Conservation (phyloP, 306 rosid species). For the Abrus precatorius region DNA sequence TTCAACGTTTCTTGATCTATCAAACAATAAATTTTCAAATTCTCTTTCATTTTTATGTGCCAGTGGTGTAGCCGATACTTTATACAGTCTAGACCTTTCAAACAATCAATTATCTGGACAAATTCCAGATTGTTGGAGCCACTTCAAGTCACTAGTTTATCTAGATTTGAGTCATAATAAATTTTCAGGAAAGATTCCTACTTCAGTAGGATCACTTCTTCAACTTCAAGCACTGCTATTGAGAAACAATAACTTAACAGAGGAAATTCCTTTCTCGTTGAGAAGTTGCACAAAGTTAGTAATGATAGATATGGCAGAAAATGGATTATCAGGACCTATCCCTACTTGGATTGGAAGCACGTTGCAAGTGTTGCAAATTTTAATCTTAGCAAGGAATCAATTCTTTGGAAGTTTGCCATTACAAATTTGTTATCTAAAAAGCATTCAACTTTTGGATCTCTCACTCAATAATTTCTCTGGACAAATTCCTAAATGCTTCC, state of each 20-base stretch:
- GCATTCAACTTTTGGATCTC: conserved; percentile 35
- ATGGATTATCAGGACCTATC: conserved; percentile 22
- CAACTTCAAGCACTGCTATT: conserved; percentile 24
- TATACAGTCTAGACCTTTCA: conserved; percentile 17
- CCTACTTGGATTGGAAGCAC: conserved; percentile 45
- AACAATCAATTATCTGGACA: neutral
- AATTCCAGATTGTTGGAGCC: conserved; percentile 42
- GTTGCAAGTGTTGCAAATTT: conserved; percentile 14
- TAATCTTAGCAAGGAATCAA: conserved; percentile 26
- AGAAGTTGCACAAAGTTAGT: conserved; percentile 31
- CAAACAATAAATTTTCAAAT: conserved; percentile 36
- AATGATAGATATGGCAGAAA: conserved; percentile 35
- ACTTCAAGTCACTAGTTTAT: conserved; percentile 36
- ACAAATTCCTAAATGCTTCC: conserved; percentile 28
- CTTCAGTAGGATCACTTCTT: conserved; percentile 24
- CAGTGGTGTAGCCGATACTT: neutral
- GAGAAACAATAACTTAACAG: conserved; percentile 30
- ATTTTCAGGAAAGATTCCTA: conserved; percentile 28
- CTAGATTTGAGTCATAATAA: conserved; percentile 42
- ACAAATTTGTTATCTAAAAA: conserved; percentile 27
- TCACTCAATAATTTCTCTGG: conserved; percentile 33
- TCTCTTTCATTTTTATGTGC: conserved; percentile 3
- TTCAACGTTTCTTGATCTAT: neutral
- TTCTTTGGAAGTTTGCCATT: conserved; percentile 31
- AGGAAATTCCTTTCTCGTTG: conserved; percentile 1